These are phyloP conservation scores for Pestalotiopsis sp. DNA, from an alignment of 2,329 filamentous ascomycete genomes.

Conservation along the genomic window DNA sequence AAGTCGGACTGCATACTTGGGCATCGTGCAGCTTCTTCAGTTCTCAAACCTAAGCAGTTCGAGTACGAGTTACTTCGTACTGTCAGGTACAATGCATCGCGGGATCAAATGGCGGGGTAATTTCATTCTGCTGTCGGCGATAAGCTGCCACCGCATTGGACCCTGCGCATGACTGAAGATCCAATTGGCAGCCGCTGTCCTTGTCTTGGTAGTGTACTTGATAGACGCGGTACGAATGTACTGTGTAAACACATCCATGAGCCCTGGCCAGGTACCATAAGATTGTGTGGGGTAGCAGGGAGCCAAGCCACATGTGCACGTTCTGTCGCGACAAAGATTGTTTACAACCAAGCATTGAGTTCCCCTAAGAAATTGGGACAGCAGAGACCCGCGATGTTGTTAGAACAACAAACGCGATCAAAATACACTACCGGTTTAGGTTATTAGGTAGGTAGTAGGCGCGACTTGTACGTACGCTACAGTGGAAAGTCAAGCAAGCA, in stretches of 20 bases:
- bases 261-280: neutral
- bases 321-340: conserved; percentile 1
- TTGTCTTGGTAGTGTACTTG: neutral
- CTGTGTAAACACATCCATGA: neutral
- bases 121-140: neutral
- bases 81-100: too few relatives aligned
- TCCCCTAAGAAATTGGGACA: neutral
- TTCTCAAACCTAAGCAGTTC: too few relatives aligned
- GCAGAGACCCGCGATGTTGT: neutral
- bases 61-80: too few relatives aligned
- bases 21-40: too few relatives aligned
- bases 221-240: neutral
- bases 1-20: too few relatives aligned
- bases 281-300: neutral
- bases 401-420: neutral
- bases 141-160: neutral
- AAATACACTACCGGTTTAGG: neutral
- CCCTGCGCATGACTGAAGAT: neutral
- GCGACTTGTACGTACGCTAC: neutral
- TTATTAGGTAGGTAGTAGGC: neutral
- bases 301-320: neutral
- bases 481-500: too few relatives aligned
- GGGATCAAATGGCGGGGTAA: neutral
- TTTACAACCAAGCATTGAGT: neutral
- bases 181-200: neutral